Conservation (phyloP, 768 basidiomycete genomes). For the Naganishia vishniacii region DNA sequence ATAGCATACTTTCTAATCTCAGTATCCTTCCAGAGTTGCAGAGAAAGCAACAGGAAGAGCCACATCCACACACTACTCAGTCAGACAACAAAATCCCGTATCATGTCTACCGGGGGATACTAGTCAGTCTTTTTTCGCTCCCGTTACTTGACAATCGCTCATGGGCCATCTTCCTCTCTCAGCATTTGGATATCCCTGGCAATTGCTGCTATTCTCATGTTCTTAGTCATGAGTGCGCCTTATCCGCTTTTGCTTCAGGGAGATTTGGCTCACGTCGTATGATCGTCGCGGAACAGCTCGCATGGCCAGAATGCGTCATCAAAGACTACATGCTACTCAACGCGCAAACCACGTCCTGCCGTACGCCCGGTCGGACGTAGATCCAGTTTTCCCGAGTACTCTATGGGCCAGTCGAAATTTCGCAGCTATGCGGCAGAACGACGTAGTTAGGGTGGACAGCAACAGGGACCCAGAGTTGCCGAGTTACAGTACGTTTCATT, state of each 20-base stretch:
- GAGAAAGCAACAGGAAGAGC: no score
- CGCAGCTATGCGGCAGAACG: background rate
- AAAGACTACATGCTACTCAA: background rate
- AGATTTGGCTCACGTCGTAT: no score
- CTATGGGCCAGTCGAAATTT: conserved; percentile 3
- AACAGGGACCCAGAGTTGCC: conserved; percentile 2
- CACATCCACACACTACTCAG: no score
- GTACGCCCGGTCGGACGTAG: background rate
- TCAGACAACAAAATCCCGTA: background rate
- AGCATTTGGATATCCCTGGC: conserved; percentile 17
- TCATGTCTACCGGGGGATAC: conserved; percentile 1
- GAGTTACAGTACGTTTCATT: conserved; percentile 1
- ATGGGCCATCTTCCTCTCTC: background rate
- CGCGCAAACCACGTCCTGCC: conserved; percentile 5
- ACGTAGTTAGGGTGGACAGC: conserved; percentile 1
- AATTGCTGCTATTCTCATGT: conserved; percentile 4
- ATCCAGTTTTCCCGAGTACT: conserved; percentile 8
- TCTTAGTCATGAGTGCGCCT: conserved; percentile 6
- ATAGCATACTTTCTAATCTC: no score
- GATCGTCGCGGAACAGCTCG: background rate
- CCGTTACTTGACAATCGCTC: background rate
- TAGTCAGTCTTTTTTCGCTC: background rate
- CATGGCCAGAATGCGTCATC: conserved; percentile 9
- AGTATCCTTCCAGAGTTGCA: no score
- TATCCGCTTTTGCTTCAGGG: background rate